Evolutionary conservation across 73 alveolate species (phyloP), one percentile per base, ranked within the genome.

Genomic region (Effrenium voratum): DNA sequence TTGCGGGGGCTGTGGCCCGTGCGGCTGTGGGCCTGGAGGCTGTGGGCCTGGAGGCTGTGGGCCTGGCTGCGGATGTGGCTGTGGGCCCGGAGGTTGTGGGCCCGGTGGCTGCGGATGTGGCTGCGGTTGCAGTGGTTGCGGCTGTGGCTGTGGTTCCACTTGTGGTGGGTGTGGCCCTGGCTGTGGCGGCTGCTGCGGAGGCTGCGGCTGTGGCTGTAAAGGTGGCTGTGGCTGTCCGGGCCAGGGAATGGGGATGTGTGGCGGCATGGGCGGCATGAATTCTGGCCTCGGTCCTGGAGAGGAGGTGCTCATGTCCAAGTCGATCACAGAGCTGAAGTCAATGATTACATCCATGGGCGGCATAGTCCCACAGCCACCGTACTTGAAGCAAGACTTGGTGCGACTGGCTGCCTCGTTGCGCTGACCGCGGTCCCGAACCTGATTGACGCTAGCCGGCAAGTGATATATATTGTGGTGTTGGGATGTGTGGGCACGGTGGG

Each of bases 281-380:
- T n/a, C 63, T 19, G 19, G 19, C 63, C 50, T 82, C 5, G 49
- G 50, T 34, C 92, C 92, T 49, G 75, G 75, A 4, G 92, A 82
- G 73, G 92, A 82, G 73, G 92, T 73, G 1, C 46, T 82, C 75
- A 82, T 82, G 92, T 82, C 92, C n/a, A 82, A 82, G 75, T 82
- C 92, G n/a, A 82, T 82, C 28, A 50, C 76, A 15, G 92, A 82
- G 50, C 92, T 82, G 22, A 82, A 82, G 92, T 82, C 92, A 2
- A 46, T 82, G 8, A 82, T 82, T 0, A 82, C 92, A 47, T 82
- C 92, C 72, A 26, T 82, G 47, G 92, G 92, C 34, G 92, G 92
- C 28, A 49, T 49, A 19, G 49, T 82, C 32, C 92, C 92, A 34
- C 92, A 72, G 22, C 92, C 92, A 2, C 92, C 92, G 5, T 82